A percentile compares a stretch with the other conserved stretches of the same genome.
These are phyloP conservation scores for Medicago arabica DNA, from an alignment of 306 rosid genomes.

Conservation along the genomic window DNA sequence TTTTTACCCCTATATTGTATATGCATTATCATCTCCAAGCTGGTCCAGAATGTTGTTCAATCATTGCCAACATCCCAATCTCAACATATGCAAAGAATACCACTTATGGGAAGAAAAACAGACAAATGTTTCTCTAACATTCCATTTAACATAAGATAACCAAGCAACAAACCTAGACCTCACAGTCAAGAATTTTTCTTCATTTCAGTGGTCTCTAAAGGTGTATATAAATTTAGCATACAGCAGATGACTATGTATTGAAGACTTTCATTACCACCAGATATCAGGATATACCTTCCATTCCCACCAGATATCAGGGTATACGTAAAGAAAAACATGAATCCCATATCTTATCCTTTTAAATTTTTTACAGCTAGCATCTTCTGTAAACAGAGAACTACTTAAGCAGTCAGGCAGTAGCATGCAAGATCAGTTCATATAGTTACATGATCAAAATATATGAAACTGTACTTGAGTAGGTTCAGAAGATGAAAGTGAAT, in stretches of 20 bases:
- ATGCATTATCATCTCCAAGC: neutral
- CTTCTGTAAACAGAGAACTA: neutral
- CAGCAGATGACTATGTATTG: neutral
- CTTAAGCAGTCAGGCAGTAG: neutral
- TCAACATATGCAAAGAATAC: neutral
- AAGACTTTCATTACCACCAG: constrained; percentile 1
- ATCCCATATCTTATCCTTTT: neutral
- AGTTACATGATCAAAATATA: neutral
- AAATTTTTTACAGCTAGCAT: neutral
- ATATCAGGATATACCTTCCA: neutral
- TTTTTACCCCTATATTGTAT: neutral
- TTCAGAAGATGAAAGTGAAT: constrained; percentile 20
- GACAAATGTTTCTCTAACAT: neutral
- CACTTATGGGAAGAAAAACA: neutral
- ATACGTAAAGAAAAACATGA: constrained; percentile 4
- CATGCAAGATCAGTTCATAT: neutral
- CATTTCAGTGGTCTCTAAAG: neutral
- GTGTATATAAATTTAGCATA: neutral
- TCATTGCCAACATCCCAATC: neutral
- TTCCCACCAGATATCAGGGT: constrained; percentile 7
- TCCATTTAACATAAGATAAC: neutral
- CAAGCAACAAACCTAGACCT: neutral
- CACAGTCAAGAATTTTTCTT: neutral
- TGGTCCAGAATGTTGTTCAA: neutral
- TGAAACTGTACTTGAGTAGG: neutral